A percentile compares a stretch with the other conserved stretches of the same genome.
Evolutionary conservation across 108 stramenopile species (phyloP).

Genomic region (Mediolabrus comicus): DNA sequence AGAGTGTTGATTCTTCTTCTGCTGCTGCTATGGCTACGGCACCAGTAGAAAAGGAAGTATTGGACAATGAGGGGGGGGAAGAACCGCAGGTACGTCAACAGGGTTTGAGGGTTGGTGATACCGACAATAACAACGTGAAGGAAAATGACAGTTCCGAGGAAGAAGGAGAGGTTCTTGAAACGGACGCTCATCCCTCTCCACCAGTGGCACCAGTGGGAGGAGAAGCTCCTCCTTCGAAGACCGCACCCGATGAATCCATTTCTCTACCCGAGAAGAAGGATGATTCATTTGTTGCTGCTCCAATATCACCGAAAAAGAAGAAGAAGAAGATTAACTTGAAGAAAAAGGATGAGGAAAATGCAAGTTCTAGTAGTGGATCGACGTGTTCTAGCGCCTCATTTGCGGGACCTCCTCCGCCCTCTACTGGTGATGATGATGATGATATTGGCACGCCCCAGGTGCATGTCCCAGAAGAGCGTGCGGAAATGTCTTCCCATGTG

Average conservation of each 20-base stretch:
- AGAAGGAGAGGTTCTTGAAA: neutral
- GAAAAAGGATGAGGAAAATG: neutral
- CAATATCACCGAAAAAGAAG: neutral
- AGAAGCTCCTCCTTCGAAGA: too few species aligned
- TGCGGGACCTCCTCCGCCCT: neutral
- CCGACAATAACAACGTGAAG: too few species aligned
- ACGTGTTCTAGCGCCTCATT: neutral
- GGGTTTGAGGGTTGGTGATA: too few species aligned
- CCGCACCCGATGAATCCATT: neutral
- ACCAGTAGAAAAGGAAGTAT: too few species aligned
- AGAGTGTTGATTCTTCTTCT: too few species aligned
- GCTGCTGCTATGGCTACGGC: too few species aligned
- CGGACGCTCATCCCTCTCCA: neutral
- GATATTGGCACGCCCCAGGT: neutral
- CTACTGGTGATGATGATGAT: neutral
- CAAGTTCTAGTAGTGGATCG: constrained; percentile 1
- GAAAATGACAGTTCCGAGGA: neutral
- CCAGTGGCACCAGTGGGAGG: neutral
- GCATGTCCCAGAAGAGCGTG: neutral
- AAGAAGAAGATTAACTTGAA: neutral
- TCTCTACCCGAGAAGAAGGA: neutral
- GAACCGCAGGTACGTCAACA: too few species aligned
- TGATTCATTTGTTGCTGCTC: neutral
- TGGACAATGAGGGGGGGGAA: too few species aligned
- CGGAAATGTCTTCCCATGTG: neutral